phyloP scores from a whole-genome alignment of 305 asterid genomes.

The Euphrasia arctica region DNA sequence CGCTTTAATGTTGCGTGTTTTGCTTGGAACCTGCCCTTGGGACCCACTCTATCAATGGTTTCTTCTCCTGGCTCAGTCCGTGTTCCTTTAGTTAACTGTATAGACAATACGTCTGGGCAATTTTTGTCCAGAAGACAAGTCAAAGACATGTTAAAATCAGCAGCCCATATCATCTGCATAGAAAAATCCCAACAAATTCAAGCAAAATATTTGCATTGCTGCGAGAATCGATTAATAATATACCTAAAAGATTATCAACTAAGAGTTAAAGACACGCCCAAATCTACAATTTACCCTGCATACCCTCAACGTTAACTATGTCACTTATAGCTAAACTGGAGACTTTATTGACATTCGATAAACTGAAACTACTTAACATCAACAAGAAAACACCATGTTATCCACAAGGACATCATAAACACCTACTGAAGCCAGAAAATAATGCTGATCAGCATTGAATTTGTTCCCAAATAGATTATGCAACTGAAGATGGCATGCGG shows the following conservation, averaged over 20 bases:
- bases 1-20: constrained; percentile 48
- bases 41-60: constrained; percentile 39
- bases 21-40: constrained; percentile 42
- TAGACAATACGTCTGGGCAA: constrained; percentile 72
- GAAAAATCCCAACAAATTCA: neutral
- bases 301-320: neutral
- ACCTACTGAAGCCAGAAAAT: neutral
- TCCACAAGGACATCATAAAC: neutral
- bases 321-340: neutral
- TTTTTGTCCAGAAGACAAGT: constrained; percentile 59
- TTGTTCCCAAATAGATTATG: neutral
- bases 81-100: constrained; percentile 58
- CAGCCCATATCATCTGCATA: constrained; percentile 99
- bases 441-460: neutral
- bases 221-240: too few relatives aligned
- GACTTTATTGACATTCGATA: neutral
- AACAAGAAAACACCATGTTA: neutral
- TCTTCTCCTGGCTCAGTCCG: constrained; percentile 57
- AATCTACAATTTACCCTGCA: neutral
- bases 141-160: constrained; percentile 82
- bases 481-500: neutral
- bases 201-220: neutral
- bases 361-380: constrained; percentile 9
- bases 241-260: constrained; percentile 6
- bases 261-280: neutral